phyloP scores from a whole-genome alignment of 805 yeast species.

The Sugiyamaella floridensis region DNA sequence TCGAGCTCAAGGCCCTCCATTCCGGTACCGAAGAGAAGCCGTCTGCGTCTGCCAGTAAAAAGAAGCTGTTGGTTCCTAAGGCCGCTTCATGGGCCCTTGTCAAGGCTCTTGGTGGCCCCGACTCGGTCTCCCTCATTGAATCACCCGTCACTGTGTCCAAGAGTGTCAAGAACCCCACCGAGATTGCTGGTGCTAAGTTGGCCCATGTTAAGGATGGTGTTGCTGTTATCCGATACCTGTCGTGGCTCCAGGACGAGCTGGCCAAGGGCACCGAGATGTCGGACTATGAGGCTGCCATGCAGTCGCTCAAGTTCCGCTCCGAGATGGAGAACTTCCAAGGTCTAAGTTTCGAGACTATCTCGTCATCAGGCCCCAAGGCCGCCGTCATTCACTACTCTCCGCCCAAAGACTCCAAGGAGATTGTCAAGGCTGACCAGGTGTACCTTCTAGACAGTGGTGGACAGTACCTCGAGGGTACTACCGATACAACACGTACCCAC shows the following conservation, averaged over 20 bases:
- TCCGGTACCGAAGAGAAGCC: conserved; percentile 16
- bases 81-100: conserved; percentile 65
- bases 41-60: conserved; percentile 13
- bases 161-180: conserved; percentile 66
- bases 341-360: conserved; percentile 64
- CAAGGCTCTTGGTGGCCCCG: conserved; percentile 40
- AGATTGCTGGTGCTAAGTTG: conserved; percentile 58
- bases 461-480: conserved; percentile 89
- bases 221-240: conserved; percentile 62
- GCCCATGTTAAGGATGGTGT: conserved; percentile 85
- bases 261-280: conserved; percentile 36
- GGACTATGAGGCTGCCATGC: conserved; percentile 53
- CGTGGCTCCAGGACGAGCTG: conserved; percentile 73
- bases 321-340: conserved; percentile 41
- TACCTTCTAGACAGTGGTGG: conserved; percentile 87
- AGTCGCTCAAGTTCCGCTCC: conserved; percentile 41
- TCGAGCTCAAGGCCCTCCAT: conserved; percentile 9
- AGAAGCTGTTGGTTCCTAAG: conserved; percentile 45
- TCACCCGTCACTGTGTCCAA: conserved; percentile 66
- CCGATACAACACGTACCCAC: conserved; percentile 87
- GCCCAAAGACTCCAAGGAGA: conserved; percentile 43
- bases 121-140: conserved; percentile 36
- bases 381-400: conserved; percentile 76
- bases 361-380: conserved; percentile 70
- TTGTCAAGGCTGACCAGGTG: conserved; percentile 59